Evolutionary conservation across 495 filamentous ascomycete species (phyloP), one percentile per base, ranked within the genome.

Genomic region (Aspergillus indologenus): DNA sequence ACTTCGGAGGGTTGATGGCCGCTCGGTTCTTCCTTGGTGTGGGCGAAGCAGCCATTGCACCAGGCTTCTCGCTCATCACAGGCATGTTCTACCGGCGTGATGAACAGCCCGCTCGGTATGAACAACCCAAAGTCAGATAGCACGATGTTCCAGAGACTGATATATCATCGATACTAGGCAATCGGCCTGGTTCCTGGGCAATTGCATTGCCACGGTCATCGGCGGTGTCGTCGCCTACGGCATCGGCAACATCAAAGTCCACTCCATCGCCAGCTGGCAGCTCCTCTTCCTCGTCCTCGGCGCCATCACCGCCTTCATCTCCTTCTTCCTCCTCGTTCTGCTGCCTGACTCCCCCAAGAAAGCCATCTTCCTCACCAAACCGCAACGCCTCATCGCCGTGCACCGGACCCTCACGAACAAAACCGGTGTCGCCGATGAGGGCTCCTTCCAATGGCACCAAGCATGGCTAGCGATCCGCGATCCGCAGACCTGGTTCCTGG

Each of bases 321-420:
- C 73, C 6, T 26, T 73, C 3, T 62, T 77, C 21, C 58, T 81
- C 29, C 64, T 79, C 44, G 62, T 77, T 60, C 62, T 79, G 45
- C 68, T 85, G 48, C 81, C 82, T 0, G 80, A 83, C 57, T 79
- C 71, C 12, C 81, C 77, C 0, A 63, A 75, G 24, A 78, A 68
- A 31, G 75, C 81, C 9, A 67, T 69, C 18, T 80, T 79, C 62
- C 70, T 82, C 17, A 75, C 65, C 24, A 68, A 75, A 17, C 68
- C 75, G 6, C 79, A 84, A 42, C 76, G 74, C 14, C 63, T 79
- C 4, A 75, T 85, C 64, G 80, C 80, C 0, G 64, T 86, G 12
- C 80, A 85, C 65, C 74, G 84, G 29, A 81, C 84, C 8, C 71
- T 82, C 5, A 71, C 71, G n/a, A 86, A 87, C 49, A 81, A 86